Base-by-base conservation (phyloP, 2,329 filamentous ascomycete species). In the Penicillium sp. region DNA sequence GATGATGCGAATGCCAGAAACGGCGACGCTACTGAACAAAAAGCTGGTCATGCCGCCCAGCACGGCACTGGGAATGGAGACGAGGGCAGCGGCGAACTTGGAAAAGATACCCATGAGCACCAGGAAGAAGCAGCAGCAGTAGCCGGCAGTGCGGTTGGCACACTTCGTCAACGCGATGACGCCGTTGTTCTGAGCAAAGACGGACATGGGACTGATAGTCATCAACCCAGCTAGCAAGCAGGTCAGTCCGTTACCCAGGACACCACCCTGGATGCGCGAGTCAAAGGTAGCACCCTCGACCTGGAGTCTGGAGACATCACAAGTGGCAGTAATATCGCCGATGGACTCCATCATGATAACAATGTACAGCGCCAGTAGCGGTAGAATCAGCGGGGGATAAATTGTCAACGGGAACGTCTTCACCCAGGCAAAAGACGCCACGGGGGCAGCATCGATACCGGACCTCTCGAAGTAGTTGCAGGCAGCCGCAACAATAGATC, bases 81-180 rank as follows among this genome's bases (percentile, higher is more conserved):
- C 83, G 4, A 89, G 78, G 0, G 86, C 81, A 0, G 85, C 85
- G 2, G 85, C 84, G 56, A 88, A 88, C 63, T 88, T 88, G 48
- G 84, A 81, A 64, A 88, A 87, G 45, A 88, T 76, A 6, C 85
- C 86, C 82, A 88, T 87, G 52, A 89, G 64, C 28, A 88, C 70
- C 18, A 88, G 74, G 75, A 86, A 88, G 59, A 82, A 80, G 62
- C 83, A 85, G 62, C 80, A 82, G 53, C 79, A 83, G 70, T 85
- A 88, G 0, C 85, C 85, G 3, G 86, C 85, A 44, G 83, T 83
- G 46, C 85, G 79, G 64, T 86, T 87, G 1, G 85, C 85, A 60
- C 85, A 88, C 24, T 84, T 79, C 0, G 86, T 88, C 38, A 88
- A 70, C 0, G 83, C 81, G 51, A 87, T 87, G 51, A 86, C 85